Conservation (phyloP, 139 green algal species). For the Chloropicon primus region DNA sequence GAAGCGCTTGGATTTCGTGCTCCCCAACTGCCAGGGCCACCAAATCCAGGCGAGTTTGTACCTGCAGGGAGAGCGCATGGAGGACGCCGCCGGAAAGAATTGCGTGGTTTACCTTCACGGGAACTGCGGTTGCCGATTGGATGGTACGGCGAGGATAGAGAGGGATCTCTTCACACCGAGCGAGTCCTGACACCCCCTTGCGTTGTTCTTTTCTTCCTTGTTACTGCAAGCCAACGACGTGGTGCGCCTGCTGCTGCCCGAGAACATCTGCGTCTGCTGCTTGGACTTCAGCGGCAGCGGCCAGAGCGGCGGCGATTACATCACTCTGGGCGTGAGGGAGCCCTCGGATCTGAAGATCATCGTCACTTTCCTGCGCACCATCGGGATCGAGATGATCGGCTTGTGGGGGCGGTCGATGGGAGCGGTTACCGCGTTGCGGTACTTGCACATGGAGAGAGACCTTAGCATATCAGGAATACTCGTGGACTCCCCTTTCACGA, state of each 20-base stretch:
- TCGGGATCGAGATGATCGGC: background rate
- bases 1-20: background rate
- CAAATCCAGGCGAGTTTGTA: background rate
- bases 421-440: background rate
- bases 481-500: background rate
- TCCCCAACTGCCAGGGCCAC: background rate
- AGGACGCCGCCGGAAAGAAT: background rate
- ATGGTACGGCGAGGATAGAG: too few species aligned
- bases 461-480: background rate
- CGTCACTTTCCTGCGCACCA: background rate
- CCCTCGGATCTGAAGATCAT: background rate
- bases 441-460: background rate
- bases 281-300: background rate
- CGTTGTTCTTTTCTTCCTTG: too few species aligned
- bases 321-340: background rate
- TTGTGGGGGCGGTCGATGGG: background rate
- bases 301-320: background rate
- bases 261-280: background rate
- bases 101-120: background rate
- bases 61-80: background rate
- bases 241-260: background rate
- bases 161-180: too few species aligned
- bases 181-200: too few species aligned
- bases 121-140: background rate
- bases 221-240: background rate